Base-by-base conservation (phyloP, 2,329 filamentous ascomycete species). In the Aureobasidium mangrovei region DNA sequence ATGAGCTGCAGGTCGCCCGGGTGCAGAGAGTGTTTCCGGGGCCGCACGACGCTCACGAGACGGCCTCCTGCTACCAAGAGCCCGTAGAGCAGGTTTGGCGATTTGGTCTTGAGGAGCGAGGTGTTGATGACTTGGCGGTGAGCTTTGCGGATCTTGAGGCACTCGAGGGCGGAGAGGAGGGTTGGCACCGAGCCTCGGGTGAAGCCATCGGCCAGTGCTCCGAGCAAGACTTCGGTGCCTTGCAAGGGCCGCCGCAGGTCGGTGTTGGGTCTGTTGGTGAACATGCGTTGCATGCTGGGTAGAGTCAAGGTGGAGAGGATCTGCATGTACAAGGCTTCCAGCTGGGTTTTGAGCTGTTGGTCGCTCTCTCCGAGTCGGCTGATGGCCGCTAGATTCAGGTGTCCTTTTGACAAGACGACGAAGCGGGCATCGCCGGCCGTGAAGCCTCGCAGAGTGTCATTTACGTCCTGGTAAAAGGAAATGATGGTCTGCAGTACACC, bases 401-500 rank as follows among this genome's bases (percentile, higher is more conserved):
- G 88, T 0, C 90, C 91, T 66, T 91, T 85, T 3, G 86, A 88
- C 48, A 86, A 75, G 57, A 98, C 80, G 28, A 95, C 88, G 62
- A 98, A 97, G 56, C 87, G 84, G 28, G 88, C 84, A 52, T 83
- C 80, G 10, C 86, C 90, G n/a, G 93, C 91, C 2, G 85, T 89
- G 67, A 98, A 98, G 10, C 85, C 85, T 60, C 82, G 81, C 8
- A 98, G 76, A 0, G 80, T 81, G 65, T 95, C 88, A 54, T 86
- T 80, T 7, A 85, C 80, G 43, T 84, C 84, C 67, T 95, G 86
- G 65, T 94, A 97, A 67, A 96, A 96, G 1, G 93, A 97, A 58
- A 98, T 95, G 62, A 98, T 91, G 41, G 93, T 98, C 68, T 97
- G 93, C 2, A 96, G 85, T 18, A 98, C 85, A 39, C 93, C 93